Conservation (phyloP, 2,329 filamentous ascomycete species). For the Zopfia rhizophila region DNA sequence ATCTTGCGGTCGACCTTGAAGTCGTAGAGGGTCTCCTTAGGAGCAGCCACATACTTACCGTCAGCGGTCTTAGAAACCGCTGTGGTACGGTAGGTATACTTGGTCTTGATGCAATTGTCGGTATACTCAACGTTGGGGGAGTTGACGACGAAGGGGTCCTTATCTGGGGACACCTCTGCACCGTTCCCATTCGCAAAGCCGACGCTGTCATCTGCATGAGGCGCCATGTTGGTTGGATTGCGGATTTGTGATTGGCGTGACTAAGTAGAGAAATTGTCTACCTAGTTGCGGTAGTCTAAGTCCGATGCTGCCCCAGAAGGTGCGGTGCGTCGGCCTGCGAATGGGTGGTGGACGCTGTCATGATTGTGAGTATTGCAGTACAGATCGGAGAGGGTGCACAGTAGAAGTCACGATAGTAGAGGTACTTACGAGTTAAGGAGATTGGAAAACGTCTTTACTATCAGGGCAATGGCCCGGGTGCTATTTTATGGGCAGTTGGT, state of each 20-base stretch:
- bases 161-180: slow-evolving; percentile 57
- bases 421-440: slow-evolving; percentile 89
- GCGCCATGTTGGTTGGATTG: slow-evolving; percentile 76
- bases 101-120: slow-evolving; percentile 86
- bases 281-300: slow-evolving; percentile 57
- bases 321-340: slow-evolving; percentile 94
- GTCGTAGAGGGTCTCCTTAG: slow-evolving; percentile 90
- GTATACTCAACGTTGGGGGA: slow-evolving; percentile 95
- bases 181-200: slow-evolving; percentile 65
- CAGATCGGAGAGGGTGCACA: slow-evolving; percentile 6
- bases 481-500: slow-evolving; percentile 22
- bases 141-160: slow-evolving; percentile 82
- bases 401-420: slow-evolving; percentile 7
- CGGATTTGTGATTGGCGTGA: slow-evolving; percentile 34
- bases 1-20: slow-evolving; percentile 97
- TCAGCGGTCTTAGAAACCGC: slow-evolving; percentile 75
- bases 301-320: slow-evolving; percentile 83
- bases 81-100: slow-evolving; percentile 97
- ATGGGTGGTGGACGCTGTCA: slow-evolving; percentile 88
- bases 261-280: slow-evolving; percentile 43
- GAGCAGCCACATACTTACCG: slow-evolving; percentile 84
- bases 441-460: slow-evolving; percentile 98
- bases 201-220: slow-evolving; percentile 80
- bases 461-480: slow-evolving; percentile 58
- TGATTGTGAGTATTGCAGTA: slow-evolving; percentile 31